Base-by-base conservation (phyloP, 2,329 filamentous ascomycete genomes). In the Paecilomyces niveus region DNA sequence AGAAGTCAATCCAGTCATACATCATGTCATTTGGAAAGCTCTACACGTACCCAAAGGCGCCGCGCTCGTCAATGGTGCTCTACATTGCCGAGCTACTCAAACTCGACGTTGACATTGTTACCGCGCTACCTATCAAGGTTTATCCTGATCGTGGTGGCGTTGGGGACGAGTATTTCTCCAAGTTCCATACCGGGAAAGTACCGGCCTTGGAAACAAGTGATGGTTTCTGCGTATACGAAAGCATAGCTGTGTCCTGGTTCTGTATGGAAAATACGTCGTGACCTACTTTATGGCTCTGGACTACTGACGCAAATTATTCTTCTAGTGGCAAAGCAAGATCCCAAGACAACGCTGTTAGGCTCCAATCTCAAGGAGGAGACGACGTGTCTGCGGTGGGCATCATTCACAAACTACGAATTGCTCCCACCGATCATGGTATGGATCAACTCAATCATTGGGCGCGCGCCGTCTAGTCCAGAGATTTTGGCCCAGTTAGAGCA, bases 351-450 rank as follows among this genome's bases (percentile, higher is more conserved):
- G 15, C 32, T 55, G n/a, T 55, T 26, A n/a, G 54, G 54, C 22
- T 18, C 54, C 15, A 55, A 55, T 31, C 54, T 55, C 10, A 22
- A 39, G 21, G 31, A 55, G 35, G 54, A 55, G 18, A 55, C 54
- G n/a, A 55, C 32, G 9, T 26, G 32, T 13, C 18, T 55, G 32
- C 54, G 54, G 21, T 55, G 54, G 54, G 54, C 54, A 24, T 55
- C 54, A 55, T 55, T 55, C 32, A 55, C 54, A 26, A 55, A 55
- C 35, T 55, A 55, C 21, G 54, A 55, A 18, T 31, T 55, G 29
- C 22, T 55, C 8, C 54, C 54, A 22, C 54, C 54, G 8, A 55
- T 55, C 22, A 55, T 55, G 54, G 54, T 31, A 26, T 55, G 54
- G 54, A 55, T 55, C 15, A 55, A 55, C 18, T 31, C 54, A 9